Evolutionary conservation across 2,329 filamentous ascomycete genomes (phyloP).

Genomic region (Penicillium glabrum): DNA sequence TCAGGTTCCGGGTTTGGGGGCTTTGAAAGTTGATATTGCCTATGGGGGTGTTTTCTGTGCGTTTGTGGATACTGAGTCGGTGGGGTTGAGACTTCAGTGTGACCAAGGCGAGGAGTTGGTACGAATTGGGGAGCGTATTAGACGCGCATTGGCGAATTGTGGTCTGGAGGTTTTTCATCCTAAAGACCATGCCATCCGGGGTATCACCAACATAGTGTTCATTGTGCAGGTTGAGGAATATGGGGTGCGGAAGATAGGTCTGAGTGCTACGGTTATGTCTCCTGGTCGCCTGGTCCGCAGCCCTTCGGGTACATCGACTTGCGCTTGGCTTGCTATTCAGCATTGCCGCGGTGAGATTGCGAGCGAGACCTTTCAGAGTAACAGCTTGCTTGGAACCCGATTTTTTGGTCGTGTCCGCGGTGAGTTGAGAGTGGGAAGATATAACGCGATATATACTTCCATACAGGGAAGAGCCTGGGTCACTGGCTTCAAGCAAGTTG

Average conservation of each 20-base stretch:
- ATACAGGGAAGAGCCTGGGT: conserved; percentile 3
- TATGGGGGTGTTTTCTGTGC: conserved; percentile 7
- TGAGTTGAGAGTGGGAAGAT: neutral
- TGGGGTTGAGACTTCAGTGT: neutral
- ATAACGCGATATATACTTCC: neutral
- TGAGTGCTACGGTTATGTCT: conserved; percentile 1
- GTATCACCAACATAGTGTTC: conserved; percentile 2
- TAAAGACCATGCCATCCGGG: neutral
- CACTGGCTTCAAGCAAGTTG: conserved; percentile 4
- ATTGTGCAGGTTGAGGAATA: neutral
- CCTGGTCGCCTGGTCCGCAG: conserved; percentile 2
- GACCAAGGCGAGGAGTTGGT: neutral
- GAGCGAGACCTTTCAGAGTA: neutral
- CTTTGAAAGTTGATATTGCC: neutral
- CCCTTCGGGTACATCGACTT: conserved; percentile 4
- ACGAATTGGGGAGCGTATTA: conserved; percentile 1
- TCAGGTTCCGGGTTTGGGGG: neutral
- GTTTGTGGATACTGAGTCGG: conserved; percentile 1
- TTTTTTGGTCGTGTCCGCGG: neutral
- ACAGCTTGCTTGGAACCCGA: neutral
- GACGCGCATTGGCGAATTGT: neutral
- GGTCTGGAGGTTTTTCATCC: neutral
- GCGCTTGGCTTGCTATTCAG: conserved; percentile 4
- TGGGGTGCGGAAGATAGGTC: neutral
- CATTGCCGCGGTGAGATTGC: neutral